Conservation (phyloP, 108 stramenopile genomes). For the Cyclostephanos tholiformis region DNA sequence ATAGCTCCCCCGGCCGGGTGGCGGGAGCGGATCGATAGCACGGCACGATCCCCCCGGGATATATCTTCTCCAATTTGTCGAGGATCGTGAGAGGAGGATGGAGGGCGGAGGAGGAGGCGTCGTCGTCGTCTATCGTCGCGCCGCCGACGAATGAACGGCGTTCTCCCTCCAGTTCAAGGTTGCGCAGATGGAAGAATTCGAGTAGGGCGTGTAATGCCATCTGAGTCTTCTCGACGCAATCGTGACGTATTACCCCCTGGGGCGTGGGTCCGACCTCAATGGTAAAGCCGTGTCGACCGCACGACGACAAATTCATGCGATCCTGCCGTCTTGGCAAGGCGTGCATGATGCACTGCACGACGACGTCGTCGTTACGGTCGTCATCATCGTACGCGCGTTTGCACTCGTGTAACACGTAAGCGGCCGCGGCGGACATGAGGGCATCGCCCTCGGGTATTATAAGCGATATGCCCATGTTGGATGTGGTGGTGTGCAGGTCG, state of each 20-base stretch:
- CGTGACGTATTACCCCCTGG: slow-evolving; percentile 80
- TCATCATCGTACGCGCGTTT: slow-evolving; percentile 21
- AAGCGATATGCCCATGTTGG: slow-evolving; percentile 81
- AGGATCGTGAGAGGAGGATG: slow-evolving; percentile 7
- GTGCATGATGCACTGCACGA: slow-evolving; percentile 65
- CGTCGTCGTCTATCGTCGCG: not conserved
- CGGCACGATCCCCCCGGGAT: slow-evolving; percentile 51
- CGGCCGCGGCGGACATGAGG: slow-evolving; percentile 72
- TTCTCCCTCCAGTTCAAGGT: slow-evolving; percentile 40
- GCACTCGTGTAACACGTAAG: slow-evolving; percentile 69
- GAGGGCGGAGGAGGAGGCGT: too few species aligned
- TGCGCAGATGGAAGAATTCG: slow-evolving; percentile 65
- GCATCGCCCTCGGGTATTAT: slow-evolving; percentile 74
- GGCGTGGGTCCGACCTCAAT: slow-evolving; percentile 88
- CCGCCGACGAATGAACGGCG: not conserved
- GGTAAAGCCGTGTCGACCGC: slow-evolving; percentile 70
- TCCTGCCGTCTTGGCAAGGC: slow-evolving; percentile 55
- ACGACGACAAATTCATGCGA: slow-evolving; percentile 70
- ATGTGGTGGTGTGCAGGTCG: slow-evolving; percentile 85
- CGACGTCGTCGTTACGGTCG: not conserved
- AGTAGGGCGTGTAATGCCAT: slow-evolving; percentile 58
- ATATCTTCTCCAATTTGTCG: slow-evolving; percentile 42
- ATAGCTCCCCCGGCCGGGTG: slow-evolving; percentile 67
- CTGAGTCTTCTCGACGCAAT: slow-evolving; percentile 78
- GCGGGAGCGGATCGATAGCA: slow-evolving; percentile 83